Percentiles rank a stretch among this genome's conserved stretches.
These are phyloP conservation scores for Gypsophila paniculata DNA, from an alignment of 179 eudicot genomes.

Conservation along the genomic window DNA sequence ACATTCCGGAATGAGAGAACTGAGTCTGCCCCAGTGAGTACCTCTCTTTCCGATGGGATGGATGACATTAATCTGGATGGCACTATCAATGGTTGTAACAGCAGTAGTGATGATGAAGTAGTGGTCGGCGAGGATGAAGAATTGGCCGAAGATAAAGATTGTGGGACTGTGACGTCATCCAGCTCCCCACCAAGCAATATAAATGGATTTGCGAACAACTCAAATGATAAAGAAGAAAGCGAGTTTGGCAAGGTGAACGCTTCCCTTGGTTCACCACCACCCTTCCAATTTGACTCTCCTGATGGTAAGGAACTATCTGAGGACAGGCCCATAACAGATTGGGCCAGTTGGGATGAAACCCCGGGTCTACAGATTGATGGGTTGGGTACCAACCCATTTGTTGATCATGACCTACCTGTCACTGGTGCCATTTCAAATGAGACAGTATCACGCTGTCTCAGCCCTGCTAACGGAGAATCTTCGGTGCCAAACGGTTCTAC, in stretches of 20 bases:
- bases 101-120: conserved; percentile 82
- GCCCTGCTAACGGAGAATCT: conserved; percentile 34
- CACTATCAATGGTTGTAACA: conserved; percentile 44
- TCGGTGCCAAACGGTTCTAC: conserved; percentile 39
- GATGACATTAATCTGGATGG: conserved; percentile 70
- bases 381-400: conserved; percentile 61
- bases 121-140: conserved; percentile 85
- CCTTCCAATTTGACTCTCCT: conserved; percentile 42
- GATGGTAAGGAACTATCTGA: conserved; percentile 43
- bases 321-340: conserved; percentile 61
- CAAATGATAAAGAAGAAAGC: conserved; percentile 19
- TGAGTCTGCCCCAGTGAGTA: conserved; percentile 42
- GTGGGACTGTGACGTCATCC: conserved; percentile 31
- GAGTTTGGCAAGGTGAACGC: conserved; percentile 29
- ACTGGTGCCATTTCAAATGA: conserved; percentile 20
- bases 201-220: conserved; percentile 31
- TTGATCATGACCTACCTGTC: conserved; percentile 33
- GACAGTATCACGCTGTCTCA: conserved; percentile 16
- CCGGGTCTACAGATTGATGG: conserved; percentile 52
- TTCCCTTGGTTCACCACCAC: conserved; percentile 25
- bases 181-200: conserved; percentile 25
- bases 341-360: conserved; percentile 70
- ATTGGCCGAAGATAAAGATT: conserved; percentile 38
- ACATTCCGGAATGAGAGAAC: conserved; percentile 76
- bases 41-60: conserved; percentile 54